These are phyloP conservation scores for Mycena alexandri DNA, from an alignment of 768 basidiomycete species.

Conservation along the genomic window DNA sequence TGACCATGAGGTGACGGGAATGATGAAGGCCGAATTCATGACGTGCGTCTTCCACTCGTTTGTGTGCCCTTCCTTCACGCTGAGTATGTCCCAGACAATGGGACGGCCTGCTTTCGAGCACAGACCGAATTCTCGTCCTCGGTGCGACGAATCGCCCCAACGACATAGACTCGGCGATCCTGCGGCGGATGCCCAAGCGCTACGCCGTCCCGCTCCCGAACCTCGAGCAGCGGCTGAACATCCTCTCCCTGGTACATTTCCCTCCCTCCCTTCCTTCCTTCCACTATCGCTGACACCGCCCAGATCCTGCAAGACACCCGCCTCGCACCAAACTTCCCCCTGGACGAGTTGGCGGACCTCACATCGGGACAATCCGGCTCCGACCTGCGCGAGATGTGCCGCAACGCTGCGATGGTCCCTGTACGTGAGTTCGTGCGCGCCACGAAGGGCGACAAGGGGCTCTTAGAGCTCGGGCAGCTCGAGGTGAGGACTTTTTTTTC, in stretches of 20 bases:
- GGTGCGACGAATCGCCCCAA: slow-evolving; percentile 96
- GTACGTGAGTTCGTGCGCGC: slow-evolving; percentile 85
- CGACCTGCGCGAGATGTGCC: slow-evolving; percentile 91
- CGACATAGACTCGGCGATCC: slow-evolving; percentile 89
- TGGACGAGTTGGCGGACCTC: slow-evolving; percentile 72
- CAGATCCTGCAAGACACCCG: slow-evolving; percentile 90
- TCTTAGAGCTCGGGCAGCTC: slow-evolving; percentile 63
- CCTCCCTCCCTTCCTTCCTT: slow-evolving; percentile 4
- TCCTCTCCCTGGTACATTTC: slow-evolving; percentile 77
- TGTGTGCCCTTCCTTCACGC: slow-evolving; percentile 2
- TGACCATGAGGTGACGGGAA: slow-evolving; percentile 97
- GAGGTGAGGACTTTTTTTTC: slow-evolving; percentile 47
- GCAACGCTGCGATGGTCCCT: slow-evolving; percentile 94
- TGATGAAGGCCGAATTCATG: slow-evolving; percentile 85
- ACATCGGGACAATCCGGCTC: slow-evolving; percentile 89
- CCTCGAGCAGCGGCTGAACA: slow-evolving; percentile 82
- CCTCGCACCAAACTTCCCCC: slow-evolving; percentile 70
- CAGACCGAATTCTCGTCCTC: slow-evolving; percentile 88
- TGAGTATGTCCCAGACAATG: slow-evolving; percentile 71
- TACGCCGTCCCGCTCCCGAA: slow-evolving; percentile 90
- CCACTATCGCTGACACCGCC: slow-evolving; percentile 1
- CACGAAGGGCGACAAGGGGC: slow-evolving; percentile 56
- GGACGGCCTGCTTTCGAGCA: slow-evolving; percentile 91
- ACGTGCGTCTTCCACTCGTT: slow-evolving; percentile 7
- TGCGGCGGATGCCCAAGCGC: slow-evolving; percentile 98